A percentile compares a stretch with the other conserved stretches of the same genome.
Conservation (phyloP, 1,139 yeast species). For the Hemisphaericaspora subhashii region DNA sequence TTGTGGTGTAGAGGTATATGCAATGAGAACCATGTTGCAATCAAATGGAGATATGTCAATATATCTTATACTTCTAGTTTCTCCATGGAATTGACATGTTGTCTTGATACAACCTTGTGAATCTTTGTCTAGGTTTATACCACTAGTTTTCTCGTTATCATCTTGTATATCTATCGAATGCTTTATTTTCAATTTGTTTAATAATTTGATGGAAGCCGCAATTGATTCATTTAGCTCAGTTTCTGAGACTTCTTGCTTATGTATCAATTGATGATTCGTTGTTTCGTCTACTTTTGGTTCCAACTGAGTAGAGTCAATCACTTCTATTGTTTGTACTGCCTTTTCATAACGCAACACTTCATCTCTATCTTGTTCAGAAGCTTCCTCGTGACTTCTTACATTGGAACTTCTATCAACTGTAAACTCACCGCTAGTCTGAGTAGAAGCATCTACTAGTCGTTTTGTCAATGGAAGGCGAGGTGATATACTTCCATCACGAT, state of each 20-base stretch:
- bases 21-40: constrained; percentile 43
- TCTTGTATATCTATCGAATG: constrained; percentile 9
- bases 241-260: constrained; percentile 7
- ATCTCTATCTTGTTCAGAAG: constrained; percentile 15
- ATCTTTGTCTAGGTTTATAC: neutral
- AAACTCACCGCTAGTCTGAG: constrained; percentile 10
- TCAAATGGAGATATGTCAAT: constrained; percentile 42
- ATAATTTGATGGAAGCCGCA: constrained; percentile 11
- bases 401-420: neutral
- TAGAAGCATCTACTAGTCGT: constrained; percentile 13
- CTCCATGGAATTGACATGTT: constrained; percentile 17
- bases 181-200: constrained; percentile 11
- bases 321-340: constrained; percentile 24
- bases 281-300: constrained; percentile 11
- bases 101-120: constrained; percentile 2
- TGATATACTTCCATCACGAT: neutral
- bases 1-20: constrained; percentile 20
- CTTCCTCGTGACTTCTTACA: neutral
- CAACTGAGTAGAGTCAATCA: constrained; percentile 1
- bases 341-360: constrained; percentile 29
- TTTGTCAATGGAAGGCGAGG: neutral
- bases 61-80: constrained; percentile 22
- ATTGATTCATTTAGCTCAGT: constrained; percentile 11
- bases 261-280: neutral
- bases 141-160: neutral